Percentiles rank a stretch among this genome's conserved stretches.
These are phyloP conservation scores for Phylloporus arenicola DNA, from an alignment of 768 basidiomycete genomes.

Conservation along the genomic window DNA sequence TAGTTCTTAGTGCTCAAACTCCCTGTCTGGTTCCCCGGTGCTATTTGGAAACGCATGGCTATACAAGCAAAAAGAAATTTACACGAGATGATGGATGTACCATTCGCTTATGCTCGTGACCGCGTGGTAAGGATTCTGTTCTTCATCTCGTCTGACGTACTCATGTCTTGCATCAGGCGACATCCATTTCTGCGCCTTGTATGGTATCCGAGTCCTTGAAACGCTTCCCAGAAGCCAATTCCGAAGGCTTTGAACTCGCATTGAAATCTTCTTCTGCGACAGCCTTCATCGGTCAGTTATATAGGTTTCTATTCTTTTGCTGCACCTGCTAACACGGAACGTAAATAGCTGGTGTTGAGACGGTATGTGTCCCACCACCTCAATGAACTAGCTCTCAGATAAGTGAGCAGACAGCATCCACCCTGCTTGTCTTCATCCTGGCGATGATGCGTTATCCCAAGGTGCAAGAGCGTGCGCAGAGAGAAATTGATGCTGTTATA, in stretches of 20 bases:
- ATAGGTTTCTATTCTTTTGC: neutral
- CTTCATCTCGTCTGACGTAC: neutral
- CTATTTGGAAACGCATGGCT: slow-evolving; percentile 28
- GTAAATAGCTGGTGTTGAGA: slow-evolving; percentile 26
- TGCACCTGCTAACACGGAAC: slow-evolving; percentile 2
- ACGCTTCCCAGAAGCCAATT: slow-evolving; percentile 12
- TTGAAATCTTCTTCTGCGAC: slow-evolving; percentile 30
- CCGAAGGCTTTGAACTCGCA: slow-evolving; percentile 23
- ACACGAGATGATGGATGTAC: slow-evolving; percentile 25
- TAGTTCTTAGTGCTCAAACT: slow-evolving; percentile 24
- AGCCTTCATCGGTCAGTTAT: slow-evolving; percentile 27
- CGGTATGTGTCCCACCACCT: slow-evolving; percentile 12
- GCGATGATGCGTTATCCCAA: slow-evolving; percentile 34
- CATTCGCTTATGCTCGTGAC: slow-evolving; percentile 27
- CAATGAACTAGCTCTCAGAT: slow-evolving; percentile 1
- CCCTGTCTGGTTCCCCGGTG: slow-evolving; percentile 34
- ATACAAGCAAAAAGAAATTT: slow-evolving; percentile 25
- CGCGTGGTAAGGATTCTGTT: slow-evolving; percentile 15
- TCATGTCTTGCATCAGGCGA: slow-evolving; percentile 5
- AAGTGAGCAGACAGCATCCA: slow-evolving; percentile 27
- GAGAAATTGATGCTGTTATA: slow-evolving; percentile 30
- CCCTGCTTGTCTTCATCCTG: slow-evolving; percentile 27
- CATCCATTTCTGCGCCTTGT: slow-evolving; percentile 21
- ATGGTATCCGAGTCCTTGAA: slow-evolving; percentile 29
- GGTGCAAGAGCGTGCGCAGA: slow-evolving; percentile 30